These are phyloP conservation scores for Candida golubevii DNA, from an alignment of 805 yeast genomes.

Conservation along the genomic window DNA sequence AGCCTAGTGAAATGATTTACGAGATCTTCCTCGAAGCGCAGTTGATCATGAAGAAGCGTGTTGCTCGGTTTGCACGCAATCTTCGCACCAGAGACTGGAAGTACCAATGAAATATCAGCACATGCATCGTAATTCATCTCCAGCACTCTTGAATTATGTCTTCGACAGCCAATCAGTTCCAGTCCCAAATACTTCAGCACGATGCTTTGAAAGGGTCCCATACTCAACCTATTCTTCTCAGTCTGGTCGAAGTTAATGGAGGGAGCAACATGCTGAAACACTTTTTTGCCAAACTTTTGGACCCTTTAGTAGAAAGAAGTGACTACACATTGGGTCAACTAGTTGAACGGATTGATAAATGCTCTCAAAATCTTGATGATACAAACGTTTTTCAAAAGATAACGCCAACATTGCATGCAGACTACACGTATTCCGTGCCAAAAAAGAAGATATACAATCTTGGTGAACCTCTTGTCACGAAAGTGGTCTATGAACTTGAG, in stretches of 20 bases:
- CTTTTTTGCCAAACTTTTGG: constrained; percentile 44
- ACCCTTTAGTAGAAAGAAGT: constrained; percentile 38
- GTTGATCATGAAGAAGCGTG: too few relatives aligned
- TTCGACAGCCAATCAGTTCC: constrained; percentile 2
- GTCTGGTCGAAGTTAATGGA: constrained; percentile 36
- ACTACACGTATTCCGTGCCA: constrained; percentile 30
- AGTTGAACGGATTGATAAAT: constrained; percentile 26
- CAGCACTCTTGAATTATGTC: background rate
- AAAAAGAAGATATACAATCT: constrained; percentile 25
- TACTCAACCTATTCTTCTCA: constrained; percentile 34
- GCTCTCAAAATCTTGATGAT: constrained; percentile 33
- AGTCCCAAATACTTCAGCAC: constrained; percentile 22
- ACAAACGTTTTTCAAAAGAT: constrained; percentile 46
- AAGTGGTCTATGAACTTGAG: constrained; percentile 38
- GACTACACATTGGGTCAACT: constrained; percentile 43
- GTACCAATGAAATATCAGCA: too few relatives aligned
- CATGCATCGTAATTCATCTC: too few relatives aligned
- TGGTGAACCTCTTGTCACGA: constrained; percentile 43
- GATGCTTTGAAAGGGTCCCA: constrained; percentile 28
- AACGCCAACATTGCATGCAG: constrained; percentile 36
- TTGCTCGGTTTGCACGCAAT: too few relatives aligned
- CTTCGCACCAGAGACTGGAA: background rate
- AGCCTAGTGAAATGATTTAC: too few relatives aligned
- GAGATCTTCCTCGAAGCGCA: too few relatives aligned
- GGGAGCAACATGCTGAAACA: constrained; percentile 43